Percentiles rank a stretch among this genome's conserved stretches.
Conservation (phyloP, 2,329 filamentous ascomycete species). For the Sarocladium oryzae region DNA sequence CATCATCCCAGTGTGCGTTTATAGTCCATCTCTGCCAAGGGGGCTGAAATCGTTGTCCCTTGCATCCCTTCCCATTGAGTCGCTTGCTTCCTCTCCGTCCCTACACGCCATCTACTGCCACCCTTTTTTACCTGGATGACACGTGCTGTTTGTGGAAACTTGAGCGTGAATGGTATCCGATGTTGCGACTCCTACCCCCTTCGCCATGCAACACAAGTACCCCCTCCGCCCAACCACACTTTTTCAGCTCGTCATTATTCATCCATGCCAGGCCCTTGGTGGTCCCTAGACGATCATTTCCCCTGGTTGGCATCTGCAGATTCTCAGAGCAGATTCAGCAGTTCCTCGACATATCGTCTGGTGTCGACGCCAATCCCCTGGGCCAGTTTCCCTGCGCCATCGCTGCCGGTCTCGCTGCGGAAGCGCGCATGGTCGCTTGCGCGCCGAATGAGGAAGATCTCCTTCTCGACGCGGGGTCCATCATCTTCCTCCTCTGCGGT, state of each 20-base stretch:
- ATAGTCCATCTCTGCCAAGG: neutral
- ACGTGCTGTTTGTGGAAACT: too few relatives aligned
- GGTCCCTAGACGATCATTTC: neutral
- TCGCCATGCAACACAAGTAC: neutral
- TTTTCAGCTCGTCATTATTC: too few relatives aligned
- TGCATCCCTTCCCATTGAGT: neutral
- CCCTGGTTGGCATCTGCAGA: neutral
- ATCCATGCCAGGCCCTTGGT: neutral
- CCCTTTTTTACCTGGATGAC: too few relatives aligned
- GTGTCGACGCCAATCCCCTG: conserved; percentile 75
- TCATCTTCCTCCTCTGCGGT: conserved; percentile 12
- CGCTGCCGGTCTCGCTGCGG: conserved; percentile 32
- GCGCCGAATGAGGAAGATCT: conserved; percentile 55
- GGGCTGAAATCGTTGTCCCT: too few relatives aligned
- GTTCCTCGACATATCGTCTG: conserved; percentile 64
- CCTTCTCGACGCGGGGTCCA: conserved; percentile 35
- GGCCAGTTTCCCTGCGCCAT: conserved; percentile 53
- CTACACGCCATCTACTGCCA: too few relatives aligned
- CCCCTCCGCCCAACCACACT: neutral
- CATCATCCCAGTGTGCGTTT: neutral
- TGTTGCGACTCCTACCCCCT: neutral
- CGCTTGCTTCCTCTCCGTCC: too few relatives aligned
- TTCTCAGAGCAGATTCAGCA: conserved; percentile 50
- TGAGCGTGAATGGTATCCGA: neutral
- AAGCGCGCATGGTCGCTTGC: conserved; percentile 48